These are phyloP conservation scores for Ceratobasidium sp. DNA, from an alignment of 1,284 basidiomycete species.

Conservation along the genomic window DNA sequence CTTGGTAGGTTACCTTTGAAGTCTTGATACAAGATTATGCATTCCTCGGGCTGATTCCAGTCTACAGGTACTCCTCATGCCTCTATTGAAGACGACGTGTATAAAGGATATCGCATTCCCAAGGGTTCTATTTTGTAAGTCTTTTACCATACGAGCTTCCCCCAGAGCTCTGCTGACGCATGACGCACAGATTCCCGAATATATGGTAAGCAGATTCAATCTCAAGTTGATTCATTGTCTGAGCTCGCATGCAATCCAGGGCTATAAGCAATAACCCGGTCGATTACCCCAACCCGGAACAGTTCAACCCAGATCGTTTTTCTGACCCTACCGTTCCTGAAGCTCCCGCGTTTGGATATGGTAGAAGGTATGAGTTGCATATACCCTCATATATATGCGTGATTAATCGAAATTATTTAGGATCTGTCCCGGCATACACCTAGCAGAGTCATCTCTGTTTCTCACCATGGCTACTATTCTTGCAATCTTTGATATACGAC, in stretches of 20 bases:
- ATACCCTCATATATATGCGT: no score
- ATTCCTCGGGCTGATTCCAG: conserved; percentile 53
- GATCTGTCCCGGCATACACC: conserved; percentile 42
- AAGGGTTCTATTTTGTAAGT: conserved; percentile 2
- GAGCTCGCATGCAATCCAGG: neutral
- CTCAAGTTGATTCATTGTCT: neutral
- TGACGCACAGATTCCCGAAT: neutral
- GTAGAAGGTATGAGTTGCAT: neutral
- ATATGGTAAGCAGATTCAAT: conserved; percentile 11
- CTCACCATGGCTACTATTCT: conserved; percentile 37
- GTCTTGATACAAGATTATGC: no score
- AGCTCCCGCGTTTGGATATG: conserved; percentile 18
- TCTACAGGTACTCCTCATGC: neutral
- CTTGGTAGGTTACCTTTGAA: conserved; percentile 34
- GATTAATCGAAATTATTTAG: neutral
- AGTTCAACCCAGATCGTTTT: conserved; percentile 26
- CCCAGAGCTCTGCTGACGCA: no score
- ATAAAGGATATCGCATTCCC: conserved; percentile 4
- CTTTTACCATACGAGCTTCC: no score
- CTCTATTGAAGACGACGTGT: neutral
- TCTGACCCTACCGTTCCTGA: conserved; percentile 6
- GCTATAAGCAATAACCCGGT: conserved; percentile 14
- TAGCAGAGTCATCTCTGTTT: conserved; percentile 39
- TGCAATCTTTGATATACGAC: conserved; percentile 53
- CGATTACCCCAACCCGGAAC: conserved; percentile 6